Conservation (phyloP, 1,284 basidiomycete species). For the Rhodotorula sp. region DNA sequence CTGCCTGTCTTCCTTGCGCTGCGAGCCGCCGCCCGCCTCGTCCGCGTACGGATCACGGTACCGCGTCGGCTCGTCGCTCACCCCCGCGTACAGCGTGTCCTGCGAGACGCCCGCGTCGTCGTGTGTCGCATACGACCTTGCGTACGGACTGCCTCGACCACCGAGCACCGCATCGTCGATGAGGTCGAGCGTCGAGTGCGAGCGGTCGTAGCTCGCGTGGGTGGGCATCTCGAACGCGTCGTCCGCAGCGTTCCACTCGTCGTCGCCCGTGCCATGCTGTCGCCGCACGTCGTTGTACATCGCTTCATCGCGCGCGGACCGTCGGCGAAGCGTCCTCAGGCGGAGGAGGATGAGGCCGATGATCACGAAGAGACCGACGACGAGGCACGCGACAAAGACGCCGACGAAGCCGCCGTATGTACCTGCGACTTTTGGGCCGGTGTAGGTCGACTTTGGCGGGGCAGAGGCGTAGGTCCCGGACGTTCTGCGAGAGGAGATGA, state of each 20-base stretch:
- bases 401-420: conserved; percentile 40
- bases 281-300: not conserved
- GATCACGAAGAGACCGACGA: conserved; percentile 28
- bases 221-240: conserved; percentile 42
- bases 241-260: conserved; percentile 16
- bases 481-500: conserved; percentile 1
- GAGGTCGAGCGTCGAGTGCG: not conserved
- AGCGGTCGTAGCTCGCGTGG: conserved; percentile 6
- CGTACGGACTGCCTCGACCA: not conserved
- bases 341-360: conserved; percentile 13
- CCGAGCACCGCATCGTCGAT: not conserved
- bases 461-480: conserved; percentile 22
- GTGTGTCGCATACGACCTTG: not conserved
- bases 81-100: not conserved
- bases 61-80: not conserved
- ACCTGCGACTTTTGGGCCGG: conserved; percentile 35
- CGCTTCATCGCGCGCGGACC: not conserved
- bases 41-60: conserved; percentile 10
- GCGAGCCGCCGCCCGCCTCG: not conserved
- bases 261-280: not conserved
- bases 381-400: conserved; percentile 31
- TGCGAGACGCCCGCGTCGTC: conserved; percentile 3
- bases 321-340: conserved; percentile 16
- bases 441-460: conserved; percentile 35
- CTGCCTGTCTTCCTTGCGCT: not conserved